Conservation (phyloP, 345 rosid species). For the Gynandropsis gynandra region DNA sequence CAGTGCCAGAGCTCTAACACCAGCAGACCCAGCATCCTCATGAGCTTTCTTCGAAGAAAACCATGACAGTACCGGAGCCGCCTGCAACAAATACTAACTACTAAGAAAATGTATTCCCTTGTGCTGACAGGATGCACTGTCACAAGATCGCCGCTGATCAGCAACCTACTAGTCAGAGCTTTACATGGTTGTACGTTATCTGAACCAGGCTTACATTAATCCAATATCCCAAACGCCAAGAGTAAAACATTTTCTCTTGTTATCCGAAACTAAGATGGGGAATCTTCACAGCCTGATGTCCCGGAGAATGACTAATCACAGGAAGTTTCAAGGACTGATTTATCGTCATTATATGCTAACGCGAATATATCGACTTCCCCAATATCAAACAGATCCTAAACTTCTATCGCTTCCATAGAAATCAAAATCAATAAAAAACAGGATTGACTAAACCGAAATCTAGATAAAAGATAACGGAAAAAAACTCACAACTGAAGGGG, state of each 20-base stretch:
- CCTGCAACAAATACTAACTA: slow-evolving; percentile 31
- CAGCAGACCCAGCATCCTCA: slow-evolving; percentile 49
- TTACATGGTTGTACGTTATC: not conserved
- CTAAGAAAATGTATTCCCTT: not conserved
- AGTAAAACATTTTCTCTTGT: no score
- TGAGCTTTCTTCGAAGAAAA: slow-evolving; percentile 52
- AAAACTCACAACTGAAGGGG: slow-evolving; percentile 46
- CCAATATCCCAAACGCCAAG: not conserved
- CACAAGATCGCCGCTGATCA: not conserved
- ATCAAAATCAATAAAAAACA: not conserved
- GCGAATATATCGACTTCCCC: not conserved
- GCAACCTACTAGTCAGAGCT: not conserved
- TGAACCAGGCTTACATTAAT: not conserved
- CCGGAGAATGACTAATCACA: no score
- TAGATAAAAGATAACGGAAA: no score
- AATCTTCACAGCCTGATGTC: no score
- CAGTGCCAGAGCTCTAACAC: slow-evolving; percentile 52
- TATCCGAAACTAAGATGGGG: no score
- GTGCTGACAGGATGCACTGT: not conserved
- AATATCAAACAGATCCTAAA: slow-evolving; percentile 5
- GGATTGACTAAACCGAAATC: not conserved
- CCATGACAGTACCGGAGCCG: slow-evolving; percentile 43
- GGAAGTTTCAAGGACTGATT: no score
- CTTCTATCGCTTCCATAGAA: not conserved
- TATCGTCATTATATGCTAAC: no score